Evolutionary conservation across 495 filamentous ascomycete species (phyloP).

Genomic region (Aspergillus ellipticus): DNA sequence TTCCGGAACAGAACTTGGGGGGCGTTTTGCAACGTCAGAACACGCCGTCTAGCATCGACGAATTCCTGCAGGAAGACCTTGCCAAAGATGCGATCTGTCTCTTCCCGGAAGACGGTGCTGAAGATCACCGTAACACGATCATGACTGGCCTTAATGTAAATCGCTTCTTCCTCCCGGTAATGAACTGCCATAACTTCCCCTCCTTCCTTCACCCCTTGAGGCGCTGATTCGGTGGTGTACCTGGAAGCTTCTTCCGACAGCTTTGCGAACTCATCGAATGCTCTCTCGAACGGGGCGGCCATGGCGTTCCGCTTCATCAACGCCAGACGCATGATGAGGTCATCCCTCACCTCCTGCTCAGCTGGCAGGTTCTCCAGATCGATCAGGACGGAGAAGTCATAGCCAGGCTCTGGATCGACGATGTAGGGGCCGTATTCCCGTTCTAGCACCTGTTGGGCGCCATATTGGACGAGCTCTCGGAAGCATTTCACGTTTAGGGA

Average conservation of each 20-base stretch:
- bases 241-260: slow-evolving; percentile 83
- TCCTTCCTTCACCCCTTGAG: slow-evolving; percentile 80
- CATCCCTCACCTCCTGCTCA: slow-evolving; percentile 75
- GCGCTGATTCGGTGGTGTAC: slow-evolving; percentile 86
- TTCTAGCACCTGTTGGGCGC: slow-evolving; percentile 83
- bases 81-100: slow-evolving; percentile 94
- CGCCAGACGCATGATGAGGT: slow-evolving; percentile 78
- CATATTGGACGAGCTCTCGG: slow-evolving; percentile 85
- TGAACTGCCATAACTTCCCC: slow-evolving; percentile 95
- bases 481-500: slow-evolving; percentile 94
- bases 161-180: slow-evolving; percentile 98
- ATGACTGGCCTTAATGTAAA: slow-evolving; percentile 96
- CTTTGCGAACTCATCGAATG: slow-evolving; percentile 86
- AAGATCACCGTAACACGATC: slow-evolving; percentile 98
- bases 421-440: slow-evolving; percentile 94
- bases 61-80: slow-evolving; percentile 97
- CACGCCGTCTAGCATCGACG: slow-evolving; percentile 85
- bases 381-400: slow-evolving; percentile 88
- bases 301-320: slow-evolving; percentile 95
- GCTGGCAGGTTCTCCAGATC: slow-evolving; percentile 84
- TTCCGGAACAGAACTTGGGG: slow-evolving; percentile 97
- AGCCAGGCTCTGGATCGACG: slow-evolving; percentile 79
- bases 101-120: slow-evolving; percentile 95
- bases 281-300: slow-evolving; percentile 95
- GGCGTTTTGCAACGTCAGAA: slow-evolving; percentile 85